These are phyloP conservation scores for Didymella pinodella DNA, from an alignment of 2,329 filamentous ascomycete genomes.

Conservation along the genomic window DNA sequence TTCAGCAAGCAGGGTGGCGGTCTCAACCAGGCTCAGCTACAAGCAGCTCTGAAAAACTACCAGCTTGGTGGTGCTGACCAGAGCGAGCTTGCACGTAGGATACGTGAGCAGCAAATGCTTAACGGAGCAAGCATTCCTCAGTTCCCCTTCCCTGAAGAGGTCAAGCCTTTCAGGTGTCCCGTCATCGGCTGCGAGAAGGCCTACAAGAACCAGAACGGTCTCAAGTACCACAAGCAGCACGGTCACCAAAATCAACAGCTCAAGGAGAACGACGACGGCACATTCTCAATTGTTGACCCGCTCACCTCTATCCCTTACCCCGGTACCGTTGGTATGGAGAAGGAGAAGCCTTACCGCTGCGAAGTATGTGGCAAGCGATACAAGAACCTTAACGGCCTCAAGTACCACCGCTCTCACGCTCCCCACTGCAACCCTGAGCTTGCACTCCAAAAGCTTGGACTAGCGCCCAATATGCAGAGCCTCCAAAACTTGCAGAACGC, in stretches of 20 bases:
- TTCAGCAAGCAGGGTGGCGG: slow-evolving; percentile 83
- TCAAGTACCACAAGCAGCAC: slow-evolving; percentile 90
- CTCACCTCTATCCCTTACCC: slow-evolving; percentile 94
- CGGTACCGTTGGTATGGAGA: slow-evolving; percentile 98
- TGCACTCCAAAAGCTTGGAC: slow-evolving; percentile 58
- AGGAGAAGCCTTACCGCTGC: slow-evolving; percentile 98
- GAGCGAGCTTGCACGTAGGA: slow-evolving; percentile 73
- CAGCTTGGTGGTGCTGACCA: slow-evolving; percentile 71
- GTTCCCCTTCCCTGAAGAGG: slow-evolving; percentile 73
- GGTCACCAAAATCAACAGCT: slow-evolving; percentile 97
- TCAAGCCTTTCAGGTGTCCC: slow-evolving; percentile 96
- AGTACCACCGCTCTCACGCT: slow-evolving; percentile 81
- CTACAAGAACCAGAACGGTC: slow-evolving; percentile 98
- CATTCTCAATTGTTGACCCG: slow-evolving; percentile 97
- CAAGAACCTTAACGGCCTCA: slow-evolving; percentile 98
- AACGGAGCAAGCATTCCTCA: slow-evolving; percentile 56
- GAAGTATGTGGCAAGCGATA: slow-evolving; percentile 97
- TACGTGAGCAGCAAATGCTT: slow-evolving; percentile 70
- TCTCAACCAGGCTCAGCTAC: slow-evolving; percentile 71
- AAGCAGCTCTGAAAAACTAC: slow-evolving; percentile 76
- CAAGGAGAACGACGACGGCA: slow-evolving; percentile 95
- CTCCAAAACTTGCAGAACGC: slow-evolving; percentile 54
- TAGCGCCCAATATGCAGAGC: slow-evolving; percentile 51
- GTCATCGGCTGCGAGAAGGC: slow-evolving; percentile 99
- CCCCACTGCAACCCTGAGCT: slow-evolving; percentile 89